Evolutionary conservation across 495 filamentous ascomycete species (phyloP), one percentile per base, ranked within the genome.

Genomic region (Penicillium alfredii): DNA sequence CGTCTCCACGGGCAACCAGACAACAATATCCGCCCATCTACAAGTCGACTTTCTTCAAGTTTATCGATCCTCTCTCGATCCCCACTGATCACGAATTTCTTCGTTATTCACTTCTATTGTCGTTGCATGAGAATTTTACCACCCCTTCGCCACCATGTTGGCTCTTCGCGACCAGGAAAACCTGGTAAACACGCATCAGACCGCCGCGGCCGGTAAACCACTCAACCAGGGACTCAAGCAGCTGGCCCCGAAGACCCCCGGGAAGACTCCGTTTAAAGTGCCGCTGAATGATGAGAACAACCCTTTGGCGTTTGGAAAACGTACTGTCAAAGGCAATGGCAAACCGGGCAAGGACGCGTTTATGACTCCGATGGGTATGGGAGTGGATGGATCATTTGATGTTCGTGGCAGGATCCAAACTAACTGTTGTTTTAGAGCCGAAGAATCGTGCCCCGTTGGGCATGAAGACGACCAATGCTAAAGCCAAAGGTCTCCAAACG

Each of bases 401-500:
- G n/a, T n/a, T n/a, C n/a, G n/a, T n/a, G n/a, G n/a, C n/a, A n/a
- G n/a, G n/a, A n/a, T n/a, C n/a, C n/a, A n/a, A n/a, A n/a, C n/a
- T n/a, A n/a, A n/a, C n/a, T n/a, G n/a, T n/a, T n/a, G n/a, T n/a
- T n/a, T n/a, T 40, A 86, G 84, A 73, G 28, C 74, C 80, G 30
- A 77, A 78, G 25, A 82, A 73, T 30, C 80, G 88, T 42, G 88
- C 92, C 24, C 81, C 86, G 3, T 63, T 96, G 33, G 93, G 93
- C 23, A 73, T 81, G 68, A 99, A 99, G 62, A 97, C 90, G 0
- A 96, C 92, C 27, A 99, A 99, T 62, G 85, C 84, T 25, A 96
- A 92, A 66, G 73, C 84, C 33, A 84, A 72, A 51, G 73, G 73
- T 4, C 72, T 80, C 23, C 78, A 81, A 47, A 86, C 77, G 4